Base-by-base conservation (phyloP, 148 eudicot genomes). In the Polygonum maritimum region DNA sequence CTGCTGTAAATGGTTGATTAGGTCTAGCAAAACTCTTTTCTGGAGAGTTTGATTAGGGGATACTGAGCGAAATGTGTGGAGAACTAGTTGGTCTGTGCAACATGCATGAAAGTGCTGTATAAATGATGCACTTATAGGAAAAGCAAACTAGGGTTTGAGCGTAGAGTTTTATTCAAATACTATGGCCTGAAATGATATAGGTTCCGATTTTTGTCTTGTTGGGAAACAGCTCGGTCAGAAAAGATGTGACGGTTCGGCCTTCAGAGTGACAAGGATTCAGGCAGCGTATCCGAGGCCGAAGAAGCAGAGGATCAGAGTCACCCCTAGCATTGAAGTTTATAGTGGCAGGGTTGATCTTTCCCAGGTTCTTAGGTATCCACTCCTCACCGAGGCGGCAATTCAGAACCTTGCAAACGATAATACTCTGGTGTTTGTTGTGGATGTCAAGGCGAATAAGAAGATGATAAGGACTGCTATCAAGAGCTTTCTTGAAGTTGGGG, bases 391-490 rank as follows among this genome's bases (percentile, higher is more conserved):
- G 75, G 52, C 75, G 21, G 75, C 75, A 19, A 48, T 84, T 48
- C 79, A 79, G 79, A 79, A 75, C 38, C 80, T 84, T n/a, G 79
- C 84, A 52, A 79, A 81, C 4, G 80, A 81, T 75, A 84, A 84
- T 75, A 31, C 87, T 0, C 77, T 84, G 36, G 77, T 84, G 9
- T 84, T 84, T 78, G 80, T 81, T 63, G 87, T 84, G 19, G 84
- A 84, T 75, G 80, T 81, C 22, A 83, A 83, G 79, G 84, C 87
- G 77, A 84, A 84, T 67, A 84, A 84, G 41, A 78, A 79, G 63
- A 84, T 81, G 87, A 84, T 84, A 18, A 84, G 74, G 70, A 76
- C 77, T 51, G 84, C 87, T 44, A 52, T 84, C 77, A 81, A 48
- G 5, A 84, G 73, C 82, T 57, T 82, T 58, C 80, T 82, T 69